Conservation (phyloP, 345 rosid genomes). For the Populus simonii region DNA sequence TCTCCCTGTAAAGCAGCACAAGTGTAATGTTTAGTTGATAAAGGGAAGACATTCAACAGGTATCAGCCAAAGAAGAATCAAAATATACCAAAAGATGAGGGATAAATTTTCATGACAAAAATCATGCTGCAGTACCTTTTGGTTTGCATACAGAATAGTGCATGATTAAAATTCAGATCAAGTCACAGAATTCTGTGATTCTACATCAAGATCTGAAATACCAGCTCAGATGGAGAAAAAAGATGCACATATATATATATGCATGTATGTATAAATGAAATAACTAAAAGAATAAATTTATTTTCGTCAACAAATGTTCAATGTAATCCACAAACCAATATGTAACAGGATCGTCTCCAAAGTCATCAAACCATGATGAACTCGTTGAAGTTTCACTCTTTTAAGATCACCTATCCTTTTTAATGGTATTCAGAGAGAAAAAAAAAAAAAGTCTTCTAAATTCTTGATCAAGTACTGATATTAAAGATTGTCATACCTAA, state of each 20-base stretch:
- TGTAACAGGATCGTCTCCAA: neutral
- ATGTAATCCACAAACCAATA: neutral
- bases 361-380: neutral
- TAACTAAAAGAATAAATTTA: neutral
- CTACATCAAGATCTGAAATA: neutral
- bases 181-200: neutral
- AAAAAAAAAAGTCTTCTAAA: neutral
- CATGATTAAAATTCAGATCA: neutral
- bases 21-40: neutral
- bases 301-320: neutral
- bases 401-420: neutral
- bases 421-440: neutral
- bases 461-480: too few species aligned
- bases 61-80: neutral
- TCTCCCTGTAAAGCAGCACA: slow-evolving; percentile 52
- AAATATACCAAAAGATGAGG: neutral
- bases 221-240: neutral
- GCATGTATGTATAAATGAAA: neutral
- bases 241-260: neutral
- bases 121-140: neutral
- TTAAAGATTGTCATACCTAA: neutral
- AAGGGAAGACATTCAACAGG: neutral
- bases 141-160: neutral
- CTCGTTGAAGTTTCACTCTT: neutral
- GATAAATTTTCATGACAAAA: neutral